Evolutionary conservation across 495 filamentous ascomycete species (phyloP).

Genomic region (Podospora tetraspora): DNA sequence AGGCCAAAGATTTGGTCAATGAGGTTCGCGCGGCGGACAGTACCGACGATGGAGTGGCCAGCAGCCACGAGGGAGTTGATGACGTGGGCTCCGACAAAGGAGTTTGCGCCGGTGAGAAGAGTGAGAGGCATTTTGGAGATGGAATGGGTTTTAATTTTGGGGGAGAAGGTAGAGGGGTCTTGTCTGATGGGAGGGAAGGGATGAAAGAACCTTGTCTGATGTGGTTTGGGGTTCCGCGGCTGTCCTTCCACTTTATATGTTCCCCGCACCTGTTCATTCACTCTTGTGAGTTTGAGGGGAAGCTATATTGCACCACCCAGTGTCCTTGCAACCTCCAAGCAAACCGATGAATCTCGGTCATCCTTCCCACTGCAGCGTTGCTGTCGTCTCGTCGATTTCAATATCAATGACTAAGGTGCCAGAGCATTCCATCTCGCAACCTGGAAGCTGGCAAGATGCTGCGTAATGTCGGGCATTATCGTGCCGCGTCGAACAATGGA

Average conservation of each 20-base stretch:
- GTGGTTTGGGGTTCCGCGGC: no score
- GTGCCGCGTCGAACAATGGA: background rate
- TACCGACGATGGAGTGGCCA: constrained; percentile 15
- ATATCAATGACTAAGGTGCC: background rate
- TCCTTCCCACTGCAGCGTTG: background rate
- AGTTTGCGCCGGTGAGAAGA: constrained; percentile 37
- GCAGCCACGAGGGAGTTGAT: constrained; percentile 32
- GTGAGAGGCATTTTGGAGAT: constrained; percentile 25
- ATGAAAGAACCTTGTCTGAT: background rate
- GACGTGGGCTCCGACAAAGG: constrained; percentile 32
- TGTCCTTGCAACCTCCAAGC: background rate
- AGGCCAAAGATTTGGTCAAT: constrained; percentile 25
- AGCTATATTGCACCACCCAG: background rate
- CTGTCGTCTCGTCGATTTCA: background rate
- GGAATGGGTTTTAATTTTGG: background rate
- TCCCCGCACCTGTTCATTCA: background rate
- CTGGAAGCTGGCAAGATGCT: background rate
- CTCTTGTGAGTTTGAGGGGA: background rate
- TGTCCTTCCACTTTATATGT: background rate
- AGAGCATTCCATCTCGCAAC: background rate
- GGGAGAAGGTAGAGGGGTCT: background rate
- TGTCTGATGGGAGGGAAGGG: background rate
- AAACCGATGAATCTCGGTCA: background rate
- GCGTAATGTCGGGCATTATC: background rate
- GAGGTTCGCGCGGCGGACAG: constrained; percentile 13